Evolutionary conservation across 169 alveolate species (phyloP), one percentile per base, ranked within the genome.

Genomic region (Plasmodium chabaudi): DNA sequence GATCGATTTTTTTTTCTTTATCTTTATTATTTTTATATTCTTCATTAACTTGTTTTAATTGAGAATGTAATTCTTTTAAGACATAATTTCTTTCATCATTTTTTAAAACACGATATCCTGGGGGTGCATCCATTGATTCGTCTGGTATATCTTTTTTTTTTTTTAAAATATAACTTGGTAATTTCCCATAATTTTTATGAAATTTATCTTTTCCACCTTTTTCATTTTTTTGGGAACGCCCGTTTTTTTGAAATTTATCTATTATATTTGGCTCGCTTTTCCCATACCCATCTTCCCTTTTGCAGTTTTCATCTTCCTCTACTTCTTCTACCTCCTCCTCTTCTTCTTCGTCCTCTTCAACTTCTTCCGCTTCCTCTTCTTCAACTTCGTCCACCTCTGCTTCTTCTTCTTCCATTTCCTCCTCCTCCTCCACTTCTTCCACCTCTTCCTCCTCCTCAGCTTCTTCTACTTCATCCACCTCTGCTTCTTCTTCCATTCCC

Each of bases 1-100:
- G 74, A 23, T 74, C 74, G 0, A 74, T 74, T 74, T 74, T 74
- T 51, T 47, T 61, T 21, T 15, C 17, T 5, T 59, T 74, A 65
- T 74, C 88, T 27, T 74, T 74, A 55, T 74, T 74, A 12, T 17
- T 74, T 67, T 74, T 74, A n/a, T 74, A 74, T 55, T 74, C 88
- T 55, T 74, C 56, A 21, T 63, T 74, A 21, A 65, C n/a, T 39
- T 74, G 75, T 53, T 64, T 74, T 19, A 74, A 53, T 74, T 74
- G 88, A 2, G 88, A 74, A 61, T 74, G 75, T 46, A 74, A 65
- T 39, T 74, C 88, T 53, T 74, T 74, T 17, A 74, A 55, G 46
- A 74, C 88, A 25, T 61, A 74, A 27, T n/a, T 74, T 19, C 88
- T 34, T 15, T 74, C 88, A 34, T 74, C 88, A 34, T 74, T 21